phyloP scores from a whole-genome alignment of 2,329 filamentous ascomycete species.

The Penicillium verrucosum region DNA sequence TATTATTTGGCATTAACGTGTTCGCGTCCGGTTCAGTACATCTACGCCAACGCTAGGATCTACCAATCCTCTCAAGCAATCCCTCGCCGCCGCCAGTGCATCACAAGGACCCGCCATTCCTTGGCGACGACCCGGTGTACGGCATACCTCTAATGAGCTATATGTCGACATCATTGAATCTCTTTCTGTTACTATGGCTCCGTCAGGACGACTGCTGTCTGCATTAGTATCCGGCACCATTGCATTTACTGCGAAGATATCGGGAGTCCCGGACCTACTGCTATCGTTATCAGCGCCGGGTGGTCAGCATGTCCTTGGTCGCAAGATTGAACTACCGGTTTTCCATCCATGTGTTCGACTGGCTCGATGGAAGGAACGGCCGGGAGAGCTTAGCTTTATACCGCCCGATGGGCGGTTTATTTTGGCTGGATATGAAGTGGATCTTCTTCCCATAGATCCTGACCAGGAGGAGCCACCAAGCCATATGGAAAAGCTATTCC shows the following conservation, averaged over 20 bases:
- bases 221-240: conserved; percentile 90
- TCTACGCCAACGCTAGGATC: conserved; percentile 43
- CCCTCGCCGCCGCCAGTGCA: conserved; percentile 34
- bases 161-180: conserved; percentile 96
- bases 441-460: conserved; percentile 71
- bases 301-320: conserved; percentile 70
- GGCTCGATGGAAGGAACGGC: conserved; percentile 81
- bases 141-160: conserved; percentile 94
- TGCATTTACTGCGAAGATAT: conserved; percentile 92
- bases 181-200: conserved; percentile 80
- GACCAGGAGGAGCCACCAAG: conserved; percentile 55
- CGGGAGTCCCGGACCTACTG: conserved; percentile 86
- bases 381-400: conserved; percentile 91
- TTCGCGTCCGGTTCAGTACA: conserved; percentile 21
- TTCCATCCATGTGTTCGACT: conserved; percentile 95
- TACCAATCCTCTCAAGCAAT: conserved; percentile 41
- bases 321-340: conserved; percentile 79
- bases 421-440: conserved; percentile 89
- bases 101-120: conserved; percentile 60
- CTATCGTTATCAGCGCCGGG: conserved; percentile 76
- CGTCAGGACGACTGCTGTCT: conserved; percentile 80
- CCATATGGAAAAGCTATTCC: conserved; percentile 62
- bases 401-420: conserved; percentile 94
- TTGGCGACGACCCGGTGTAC: conserved; percentile 87
- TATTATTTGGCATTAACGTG: neutral